Evolutionary conservation across 1,139 yeast species (phyloP).

Genomic region (Saccharomyces hybrid): DNA sequence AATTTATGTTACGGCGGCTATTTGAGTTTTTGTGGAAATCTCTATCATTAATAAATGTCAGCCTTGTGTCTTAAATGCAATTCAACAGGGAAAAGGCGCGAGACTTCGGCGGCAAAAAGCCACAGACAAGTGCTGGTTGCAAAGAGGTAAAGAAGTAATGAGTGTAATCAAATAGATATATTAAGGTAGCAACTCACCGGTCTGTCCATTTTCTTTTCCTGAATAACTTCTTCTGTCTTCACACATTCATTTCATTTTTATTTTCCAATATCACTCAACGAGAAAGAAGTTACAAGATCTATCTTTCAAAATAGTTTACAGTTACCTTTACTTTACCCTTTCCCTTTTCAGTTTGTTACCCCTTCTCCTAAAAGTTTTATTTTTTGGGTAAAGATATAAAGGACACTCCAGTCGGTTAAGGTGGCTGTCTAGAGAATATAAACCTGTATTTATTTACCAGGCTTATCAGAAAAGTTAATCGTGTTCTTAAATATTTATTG

Average conservation of each 20-base stretch:
- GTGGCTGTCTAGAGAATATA: not conserved
- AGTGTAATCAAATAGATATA: not conserved
- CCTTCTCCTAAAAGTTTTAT: not conserved
- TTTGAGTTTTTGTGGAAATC: not conserved
- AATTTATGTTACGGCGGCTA: not conserved
- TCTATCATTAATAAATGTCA: not conserved
- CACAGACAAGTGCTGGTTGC: not conserved
- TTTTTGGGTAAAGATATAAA: not conserved
- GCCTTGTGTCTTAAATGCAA: not conserved
- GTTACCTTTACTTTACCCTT: not conserved
- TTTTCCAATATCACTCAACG: not conserved
- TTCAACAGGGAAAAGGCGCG: not conserved
- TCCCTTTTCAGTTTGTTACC: not conserved
- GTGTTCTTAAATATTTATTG: not conserved
- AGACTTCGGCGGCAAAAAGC: not conserved
- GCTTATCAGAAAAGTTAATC: not conserved
- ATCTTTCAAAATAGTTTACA: not conserved
- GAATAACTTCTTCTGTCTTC: not conserved
- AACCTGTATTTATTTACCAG: not conserved
- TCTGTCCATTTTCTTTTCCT: constrained; percentile 3
- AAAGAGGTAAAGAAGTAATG: not conserved
- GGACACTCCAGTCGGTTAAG: not conserved
- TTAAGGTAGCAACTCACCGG: not conserved
- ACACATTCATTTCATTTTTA: not conserved
- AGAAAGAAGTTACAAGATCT: not conserved